A percentile compares a stretch with the other conserved stretches of the same genome.
Conservation (phyloP, 306 rosid species). For the Comarum palustre region DNA sequence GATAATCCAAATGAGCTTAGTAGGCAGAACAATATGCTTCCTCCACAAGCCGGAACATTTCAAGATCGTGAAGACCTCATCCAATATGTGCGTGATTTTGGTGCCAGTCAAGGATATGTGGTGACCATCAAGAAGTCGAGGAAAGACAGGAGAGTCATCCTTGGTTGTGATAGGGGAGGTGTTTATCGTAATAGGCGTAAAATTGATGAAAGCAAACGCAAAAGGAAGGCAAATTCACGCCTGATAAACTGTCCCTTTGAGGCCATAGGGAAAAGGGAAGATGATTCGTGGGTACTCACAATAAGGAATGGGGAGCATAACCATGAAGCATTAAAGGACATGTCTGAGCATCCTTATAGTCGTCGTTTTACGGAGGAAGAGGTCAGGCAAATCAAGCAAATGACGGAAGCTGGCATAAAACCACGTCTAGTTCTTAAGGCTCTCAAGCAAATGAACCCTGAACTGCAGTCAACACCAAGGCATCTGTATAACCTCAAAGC, state of each 20-base stretch:
- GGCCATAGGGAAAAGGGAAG: slow-evolving; percentile 68
- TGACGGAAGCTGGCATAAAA: slow-evolving; percentile 75
- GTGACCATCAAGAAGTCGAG: slow-evolving; percentile 81
- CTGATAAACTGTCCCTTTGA: slow-evolving; percentile 80
- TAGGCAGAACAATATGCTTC: slow-evolving; percentile 41
- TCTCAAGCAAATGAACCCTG: slow-evolving; percentile 71
- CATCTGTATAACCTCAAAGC: slow-evolving; percentile 80
- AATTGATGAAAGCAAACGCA: slow-evolving; percentile 67
- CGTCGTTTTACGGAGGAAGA: slow-evolving; percentile 74
- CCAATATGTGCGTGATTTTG: slow-evolving; percentile 63
- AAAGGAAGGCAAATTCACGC: slow-evolving; percentile 69
- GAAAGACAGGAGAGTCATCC: slow-evolving; percentile 77
- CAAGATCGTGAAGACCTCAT: slow-evolving; percentile 72
- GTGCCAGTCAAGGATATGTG: slow-evolving; percentile 72
- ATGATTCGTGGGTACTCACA: slow-evolving; percentile 60
- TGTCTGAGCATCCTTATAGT: slow-evolving; percentile 76
- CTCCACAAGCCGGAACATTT: slow-evolving; percentile 57
- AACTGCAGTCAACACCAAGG: slow-evolving; percentile 71
- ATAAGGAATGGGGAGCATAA: slow-evolving; percentile 67
- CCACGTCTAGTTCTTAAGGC: slow-evolving; percentile 77
- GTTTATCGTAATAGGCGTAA: slow-evolving; percentile 75
- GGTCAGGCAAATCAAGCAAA: slow-evolving; percentile 54
- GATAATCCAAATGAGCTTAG: slow-evolving; percentile 34
- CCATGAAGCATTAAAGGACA: slow-evolving; percentile 71
- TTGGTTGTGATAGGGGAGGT: slow-evolving; percentile 82